Conservation (phyloP, 2,329 filamentous ascomycete species). For the Phialophora expanda region DNA sequence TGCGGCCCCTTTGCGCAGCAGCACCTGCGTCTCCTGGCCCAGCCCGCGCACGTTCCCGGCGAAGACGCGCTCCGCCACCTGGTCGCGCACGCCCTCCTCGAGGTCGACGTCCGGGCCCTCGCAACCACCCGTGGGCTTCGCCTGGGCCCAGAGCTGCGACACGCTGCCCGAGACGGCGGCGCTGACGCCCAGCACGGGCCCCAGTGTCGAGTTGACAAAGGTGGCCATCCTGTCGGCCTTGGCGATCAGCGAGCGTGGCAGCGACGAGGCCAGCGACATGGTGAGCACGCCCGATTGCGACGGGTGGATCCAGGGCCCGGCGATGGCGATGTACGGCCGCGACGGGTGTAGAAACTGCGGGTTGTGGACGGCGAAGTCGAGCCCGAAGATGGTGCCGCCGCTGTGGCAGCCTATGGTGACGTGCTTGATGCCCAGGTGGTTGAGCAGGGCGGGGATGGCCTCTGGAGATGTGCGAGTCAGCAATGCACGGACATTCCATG, state of each 20-base stretch:
- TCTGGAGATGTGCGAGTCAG: not conserved
- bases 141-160: constrained; percentile 4
- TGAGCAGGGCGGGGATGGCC: constrained; percentile 14
- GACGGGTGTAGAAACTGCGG: constrained; percentile 13
- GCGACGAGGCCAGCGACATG: constrained; percentile 4
- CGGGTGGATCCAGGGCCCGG: constrained; percentile 11
- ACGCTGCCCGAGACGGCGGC: constrained; percentile 13
- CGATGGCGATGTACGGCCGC: constrained; percentile 16
- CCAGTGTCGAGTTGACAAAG: constrained; percentile 16
- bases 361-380: constrained; percentile 15
- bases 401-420: constrained; percentile 17
- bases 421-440: constrained; percentile 19
- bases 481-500: too few relatives aligned
- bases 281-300: constrained; percentile 1
- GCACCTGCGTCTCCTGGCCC: constrained; percentile 11
- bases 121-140: constrained; percentile 11
- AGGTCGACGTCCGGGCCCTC: constrained; percentile 9
- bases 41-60: not conserved
- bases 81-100: constrained; percentile 3
- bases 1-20: constrained; percentile 8
- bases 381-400: constrained; percentile 20
- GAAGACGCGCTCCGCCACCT: constrained; percentile 11
- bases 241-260: constrained; percentile 13
- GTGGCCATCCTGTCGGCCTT: constrained; percentile 9
- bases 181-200: constrained; percentile 8